A percentile compares a stretch with the other conserved stretches of the same genome.
phyloP scores from a whole-genome alignment of 495 filamentous ascomycete species.

The Immersiella caudata region DNA sequence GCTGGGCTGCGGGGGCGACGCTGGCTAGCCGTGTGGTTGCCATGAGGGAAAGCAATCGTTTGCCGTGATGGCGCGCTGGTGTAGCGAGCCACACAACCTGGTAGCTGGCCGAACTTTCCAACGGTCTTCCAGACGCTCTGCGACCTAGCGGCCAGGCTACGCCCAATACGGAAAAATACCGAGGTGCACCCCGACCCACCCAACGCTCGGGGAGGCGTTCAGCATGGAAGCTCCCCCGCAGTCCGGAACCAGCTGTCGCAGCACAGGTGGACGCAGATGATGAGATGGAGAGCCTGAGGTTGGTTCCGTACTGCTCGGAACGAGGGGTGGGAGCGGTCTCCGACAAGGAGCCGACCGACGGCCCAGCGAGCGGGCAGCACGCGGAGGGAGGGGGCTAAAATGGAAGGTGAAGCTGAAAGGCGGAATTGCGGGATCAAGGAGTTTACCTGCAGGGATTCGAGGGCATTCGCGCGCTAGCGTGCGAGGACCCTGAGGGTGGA shows the following conservation, averaged over 20 bases:
- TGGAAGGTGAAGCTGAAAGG: constrained; percentile 17
- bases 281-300: not conserved
- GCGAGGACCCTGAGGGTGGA: constrained; percentile 9
- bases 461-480: constrained; percentile 16
- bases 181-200: constrained; percentile 22
- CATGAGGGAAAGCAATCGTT: not conserved
- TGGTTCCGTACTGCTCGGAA: not conserved
- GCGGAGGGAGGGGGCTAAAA: not conserved
- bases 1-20: not conserved
- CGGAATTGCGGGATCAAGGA: constrained; percentile 16
- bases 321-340: not conserved
- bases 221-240: constrained; percentile 14
- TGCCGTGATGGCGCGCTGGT: constrained; percentile 10
- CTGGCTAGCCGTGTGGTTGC: not conserved
- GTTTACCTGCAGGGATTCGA: constrained; percentile 14
- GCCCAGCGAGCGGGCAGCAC: not conserved
- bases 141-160: constrained; percentile 22
- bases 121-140: constrained; percentile 32
- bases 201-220: constrained; percentile 20
- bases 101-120: constrained; percentile 25
- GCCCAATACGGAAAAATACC: constrained; percentile 32
- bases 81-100: constrained; percentile 20
- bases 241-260: not conserved
- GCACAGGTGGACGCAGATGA: not conserved
- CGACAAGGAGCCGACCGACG: not conserved